Evolutionary conservation across 306 rosid genomes (phyloP).

Genomic region (Citrullus colocynthis): DNA sequence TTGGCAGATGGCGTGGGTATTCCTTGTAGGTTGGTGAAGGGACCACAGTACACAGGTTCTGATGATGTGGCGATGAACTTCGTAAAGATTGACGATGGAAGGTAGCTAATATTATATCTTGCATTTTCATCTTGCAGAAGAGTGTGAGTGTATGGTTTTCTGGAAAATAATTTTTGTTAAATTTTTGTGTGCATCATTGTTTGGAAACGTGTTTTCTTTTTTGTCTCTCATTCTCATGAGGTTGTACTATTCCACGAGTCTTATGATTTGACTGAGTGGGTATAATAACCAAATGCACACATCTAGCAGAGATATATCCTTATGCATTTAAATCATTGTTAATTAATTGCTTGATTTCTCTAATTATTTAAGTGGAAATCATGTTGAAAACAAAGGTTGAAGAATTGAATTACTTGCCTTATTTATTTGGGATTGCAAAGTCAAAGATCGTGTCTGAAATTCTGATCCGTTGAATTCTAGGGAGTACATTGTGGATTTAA

Average conservation of each 20-base stretch:
- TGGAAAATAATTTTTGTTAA: neutral
- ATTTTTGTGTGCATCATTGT: neutral
- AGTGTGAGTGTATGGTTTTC: neutral
- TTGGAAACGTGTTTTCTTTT: neutral
- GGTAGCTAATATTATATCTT: constrained; percentile 35
- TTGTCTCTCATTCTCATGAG: neutral
- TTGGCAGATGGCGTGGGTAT: constrained; percentile 83
- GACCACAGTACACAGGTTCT: constrained; percentile 75
- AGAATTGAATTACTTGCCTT: neutral
- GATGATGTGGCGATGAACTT: constrained; percentile 77
- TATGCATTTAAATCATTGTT: neutral
- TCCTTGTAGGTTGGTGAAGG: constrained; percentile 88
- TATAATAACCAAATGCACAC: neutral
- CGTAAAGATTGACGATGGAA: constrained; percentile 73
- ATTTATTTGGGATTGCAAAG: neutral
- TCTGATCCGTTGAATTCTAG: constrained; percentile 44
- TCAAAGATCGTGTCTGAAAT: neutral
- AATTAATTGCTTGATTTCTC: constrained; percentile 2
- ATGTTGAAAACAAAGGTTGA: neutral
- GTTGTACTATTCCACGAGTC: neutral
- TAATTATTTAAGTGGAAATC: neutral
- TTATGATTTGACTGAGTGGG: neutral
- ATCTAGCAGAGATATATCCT: neutral
- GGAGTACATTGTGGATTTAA: constrained; percentile 94
- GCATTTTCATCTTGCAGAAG: neutral